Evolutionary conservation across 352 stramenopile genomes (phyloP), one percentile per base, ranked within the genome.

Genomic region (Globisporangium echinulatum): DNA sequence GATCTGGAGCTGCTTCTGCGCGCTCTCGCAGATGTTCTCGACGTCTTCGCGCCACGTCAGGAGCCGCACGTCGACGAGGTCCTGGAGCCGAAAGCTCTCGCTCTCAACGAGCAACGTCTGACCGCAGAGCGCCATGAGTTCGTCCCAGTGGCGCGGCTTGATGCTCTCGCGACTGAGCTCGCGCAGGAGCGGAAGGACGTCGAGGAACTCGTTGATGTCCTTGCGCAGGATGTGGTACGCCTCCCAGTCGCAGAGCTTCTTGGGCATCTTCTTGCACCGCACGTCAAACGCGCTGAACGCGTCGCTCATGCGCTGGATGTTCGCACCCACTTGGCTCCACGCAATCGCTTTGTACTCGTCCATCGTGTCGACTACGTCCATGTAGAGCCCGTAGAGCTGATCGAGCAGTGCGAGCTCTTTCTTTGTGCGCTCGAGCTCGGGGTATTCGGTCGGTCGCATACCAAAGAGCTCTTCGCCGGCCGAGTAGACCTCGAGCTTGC

Each of bases 391-490:
- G 39, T 97, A 97, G 7, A 97, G 70, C 59, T 96, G 86, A 52
- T 96, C 88, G 25, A 96, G 58, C 3, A 97, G 62, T 15, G 67
- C 65, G 49, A 97, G 64, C 66, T 97, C 90, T 59, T 97, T 96
- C 15, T 87, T 85, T 17, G 86, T 96, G 44, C 91, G 89, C 3
- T 79, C 58, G n/a, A 97, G 67, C 44, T 94, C 88, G 1, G 86
- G 82, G 51, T 90, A 90, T 49, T 89, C 76, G 0, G 79, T 90
- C 1, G 70, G 70, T 3, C 83, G 74, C 67, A 97, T 90, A 4
- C 86, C 89, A 63, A 97, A 97, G 17, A 97, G 63, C 65, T 96
- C 87, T 61, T 97, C 90, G 38, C 89, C 89, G 7, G 76, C 86
- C 0, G 71, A 77, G 54, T 93, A 96, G 25, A 95, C 86, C 67